Evolutionary conservation across 2,329 filamentous ascomycete species (phyloP), one percentile per base, ranked within the genome.

Genomic region (Fusarium torulosum): DNA sequence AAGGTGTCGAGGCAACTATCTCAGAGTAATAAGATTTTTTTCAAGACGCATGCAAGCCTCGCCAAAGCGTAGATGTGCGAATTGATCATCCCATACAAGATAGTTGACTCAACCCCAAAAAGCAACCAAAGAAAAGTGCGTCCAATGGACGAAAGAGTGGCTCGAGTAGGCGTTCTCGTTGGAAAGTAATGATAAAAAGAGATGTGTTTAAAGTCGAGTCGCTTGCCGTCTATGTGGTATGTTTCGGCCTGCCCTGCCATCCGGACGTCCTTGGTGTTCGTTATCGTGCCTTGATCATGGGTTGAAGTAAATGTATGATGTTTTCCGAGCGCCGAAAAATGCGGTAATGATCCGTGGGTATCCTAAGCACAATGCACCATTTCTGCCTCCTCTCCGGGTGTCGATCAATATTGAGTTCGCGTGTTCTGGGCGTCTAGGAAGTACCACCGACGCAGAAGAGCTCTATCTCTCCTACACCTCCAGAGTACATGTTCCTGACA

Each of bases 381-480:
- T 45, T 62, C 54, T 66, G 43, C 61, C 47, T 70, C 63, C 46
- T 67, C 57, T 55, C 53, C 45, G 25, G 52, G 51, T 66, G 43
- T 61, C 35, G 25, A 59, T 63, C 49, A 31, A 43, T 29, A 60
- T 54, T 44, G 35, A 42, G 49, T 55, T 40, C 54, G 63, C 44
- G 47, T n/a, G 31, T 47, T 46, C 19, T 41, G 29, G 40, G 37
- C 59, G 31, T 67, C 63, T 68, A 72, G 59, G 74, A 72, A 50
- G 75, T 81, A 63, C 84, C 85, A 75, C 87, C 82, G 69, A 90
- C 83, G 79, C 92, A 95, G 81, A 91, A 95, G 63, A 96, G 87
- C 77, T 97, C 92, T 78, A 97, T 96, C 83, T 97, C 94, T 69
- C 93, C 94, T 42, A 96, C 89, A 69, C 91, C 89, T 42, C 90